phyloP scores from a whole-genome alignment of 2,329 filamentous ascomycete species.

The Karstenula rhodostoma region DNA sequence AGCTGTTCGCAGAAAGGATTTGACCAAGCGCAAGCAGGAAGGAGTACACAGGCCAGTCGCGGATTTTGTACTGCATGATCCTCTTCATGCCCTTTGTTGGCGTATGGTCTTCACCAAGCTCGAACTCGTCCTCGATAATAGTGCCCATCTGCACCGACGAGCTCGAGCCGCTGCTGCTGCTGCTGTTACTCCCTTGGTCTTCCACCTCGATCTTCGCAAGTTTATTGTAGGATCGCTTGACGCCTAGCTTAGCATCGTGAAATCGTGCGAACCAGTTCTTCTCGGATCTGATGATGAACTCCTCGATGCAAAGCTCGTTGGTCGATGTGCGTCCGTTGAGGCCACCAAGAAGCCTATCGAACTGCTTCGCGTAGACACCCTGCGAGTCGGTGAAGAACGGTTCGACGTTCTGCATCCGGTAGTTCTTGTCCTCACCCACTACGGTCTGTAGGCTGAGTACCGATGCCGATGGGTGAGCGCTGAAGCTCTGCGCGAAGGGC shows the following conservation, averaged over 20 bases:
- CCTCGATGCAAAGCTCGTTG: conserved; percentile 68
- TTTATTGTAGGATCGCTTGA: conserved; percentile 20
- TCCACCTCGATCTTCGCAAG: conserved; percentile 5
- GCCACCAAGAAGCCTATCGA: conserved; percentile 21
- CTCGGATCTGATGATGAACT: conserved; percentile 70
- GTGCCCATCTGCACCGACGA: conserved; percentile 9
- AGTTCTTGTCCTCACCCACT: conserved; percentile 68
- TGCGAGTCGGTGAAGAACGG: conserved; percentile 72
- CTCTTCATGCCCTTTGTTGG: conserved; percentile 31
- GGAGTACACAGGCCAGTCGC: conserved; percentile 36
- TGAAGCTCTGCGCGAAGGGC: conserved; percentile 4
- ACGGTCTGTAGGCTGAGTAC: conserved; percentile 64
- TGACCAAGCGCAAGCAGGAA: conserved; percentile 33
- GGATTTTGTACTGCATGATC: conserved; percentile 32
- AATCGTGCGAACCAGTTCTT: conserved; percentile 67
- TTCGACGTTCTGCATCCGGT: conserved; percentile 70
- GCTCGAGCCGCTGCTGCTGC: conserved; percentile 9
- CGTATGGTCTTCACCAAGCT: conserved; percentile 30
- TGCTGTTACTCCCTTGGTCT: not conserved
- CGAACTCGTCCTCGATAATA: conserved; percentile 28
- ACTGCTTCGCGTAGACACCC: conserved; percentile 65
- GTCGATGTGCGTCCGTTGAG: conserved; percentile 66
- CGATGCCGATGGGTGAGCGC: conserved; percentile 28
- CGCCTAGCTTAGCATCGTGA: conserved; percentile 28
- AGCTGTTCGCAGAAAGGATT: conserved; percentile 33